Evolutionary conservation across 176 grass and related monocot species (phyloP).

Genomic region (Pontederia crassipes): DNA sequence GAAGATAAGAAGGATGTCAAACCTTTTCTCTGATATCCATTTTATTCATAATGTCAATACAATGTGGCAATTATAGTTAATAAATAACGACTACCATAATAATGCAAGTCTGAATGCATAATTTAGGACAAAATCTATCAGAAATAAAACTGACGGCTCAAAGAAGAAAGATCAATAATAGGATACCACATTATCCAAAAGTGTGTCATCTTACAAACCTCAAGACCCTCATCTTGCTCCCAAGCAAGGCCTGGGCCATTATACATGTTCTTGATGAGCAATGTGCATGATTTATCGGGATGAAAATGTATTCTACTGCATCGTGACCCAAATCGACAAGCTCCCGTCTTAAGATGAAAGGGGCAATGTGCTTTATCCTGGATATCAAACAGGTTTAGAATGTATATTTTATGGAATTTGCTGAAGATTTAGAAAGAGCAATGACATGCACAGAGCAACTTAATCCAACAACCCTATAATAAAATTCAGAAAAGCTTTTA

Average conservation of each 20-base stretch:
- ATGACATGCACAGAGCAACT: conserved; percentile 1
- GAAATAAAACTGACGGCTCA: conserved; percentile 13
- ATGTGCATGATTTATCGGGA: conserved; percentile 82
- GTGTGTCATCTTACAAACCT: conserved; percentile 84
- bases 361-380: conserved; percentile 97
- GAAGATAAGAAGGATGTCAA: too few species aligned
- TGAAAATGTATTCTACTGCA: conserved; percentile 94
- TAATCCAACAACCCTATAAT: neutral
- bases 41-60: too few species aligned
- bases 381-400: neutral
- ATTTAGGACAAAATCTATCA: neutral
- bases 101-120: neutral
- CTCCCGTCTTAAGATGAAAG: conserved; percentile 88
- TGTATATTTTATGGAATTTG: neutral
- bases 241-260: conserved; percentile 77
- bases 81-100: neutral
- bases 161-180: conserved; percentile 27
- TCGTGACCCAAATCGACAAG: conserved; percentile 76
- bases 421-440: neutral
- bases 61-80: neutral
- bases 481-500: conserved; percentile 3
- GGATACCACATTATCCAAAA: conserved; percentile 54
- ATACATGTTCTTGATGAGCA: conserved; percentile 98
- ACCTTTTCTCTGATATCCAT: too few species aligned
- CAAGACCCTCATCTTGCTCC: conserved; percentile 97